Evolutionary conservation across 257 asterid genomes (phyloP), one percentile per base, ranked within the genome.

Genomic region (Pogostemon cablin): DNA sequence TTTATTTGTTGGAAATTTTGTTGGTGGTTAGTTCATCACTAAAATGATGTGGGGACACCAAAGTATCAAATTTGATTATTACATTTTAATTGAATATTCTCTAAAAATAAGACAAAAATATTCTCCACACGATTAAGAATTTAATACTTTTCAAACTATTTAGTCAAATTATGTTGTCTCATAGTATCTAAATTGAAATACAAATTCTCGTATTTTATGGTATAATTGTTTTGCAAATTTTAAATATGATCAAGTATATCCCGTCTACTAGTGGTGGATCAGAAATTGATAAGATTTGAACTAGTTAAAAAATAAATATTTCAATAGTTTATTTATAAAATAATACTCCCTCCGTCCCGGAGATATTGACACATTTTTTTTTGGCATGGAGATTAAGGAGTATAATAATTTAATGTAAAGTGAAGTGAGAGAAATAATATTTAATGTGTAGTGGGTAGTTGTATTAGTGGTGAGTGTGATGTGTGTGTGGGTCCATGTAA

Each of bases 61-160:
- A 44, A 67, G 65, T 50, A 59, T 75, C 69, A 42, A 42, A 53
- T n/a, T 62, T 61, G 71, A 20, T 44, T 65, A 35, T 55, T 46
- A 46, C 48, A 25, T 41, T 74, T 38, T 17, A 63, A 35, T 68
- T 62, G 50, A 62, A 44, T 50, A 47, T 40, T 49, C 34, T 53
- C 10, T 15, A 0, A 9, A 55, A 62, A 35, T 32, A 49, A 61
- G 52, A 1, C 0, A 2, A 25, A 59, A 17, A 10, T 8, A 4
- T 6, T 56, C 52, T 6, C n/a, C 50, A 15, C 57, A 15, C 35
- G 12, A 38, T 32, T 7, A 55, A 9, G 17, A 56, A 3, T 17
- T 49, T 57, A 34, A 57, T 66, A 44, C 5, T 73, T 42, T 73
- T 44, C 52, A 46, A 39, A 65, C 10, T 17, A 39, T n/a, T 7